Base-by-base conservation (phyloP, 805 yeast genomes). In the Candida stauntonica region DNA sequence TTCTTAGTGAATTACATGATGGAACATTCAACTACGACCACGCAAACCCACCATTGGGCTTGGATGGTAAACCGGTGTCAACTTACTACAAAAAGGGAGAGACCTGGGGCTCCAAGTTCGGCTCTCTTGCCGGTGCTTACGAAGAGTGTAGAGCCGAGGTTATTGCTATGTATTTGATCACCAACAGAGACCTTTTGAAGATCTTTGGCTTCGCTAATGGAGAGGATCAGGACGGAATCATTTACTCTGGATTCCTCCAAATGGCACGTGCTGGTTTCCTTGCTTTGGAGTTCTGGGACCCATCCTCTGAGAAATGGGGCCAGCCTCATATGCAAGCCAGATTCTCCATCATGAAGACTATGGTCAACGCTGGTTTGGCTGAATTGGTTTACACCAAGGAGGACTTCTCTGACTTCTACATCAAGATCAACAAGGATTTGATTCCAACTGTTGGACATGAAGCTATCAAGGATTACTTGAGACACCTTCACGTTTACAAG, bases 271-370 rank as follows among this genome's bases (percentile, higher is more conserved):
- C 95, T 5, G 96, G 96, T 42, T 66, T 87, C 35, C 55, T 83
- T 26, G 91, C 85, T 7, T 70, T 87, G 55, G 95, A 87, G 60
- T 85, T 73, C 58, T 87, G 94, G 87, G 95, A 87, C 60, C 95
- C 95, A 28, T 62, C 63, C 31, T 72, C 86, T 20, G 66, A 68
- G 42, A 86, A 86, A 63, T 87, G 96, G 95, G 96, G 96, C 21
- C 96, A 87, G 65, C 80, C 96, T 12, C 96, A 87, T 60, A 86
- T 86, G 87, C 95, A 86, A 65, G 96, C 95, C 4, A 72, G 96
- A 61, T 87, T 73, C 63, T 86, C 93, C 23, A 86, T 87, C 50
- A 70, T 85, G 72, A 85, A 84, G 64, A 73, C 81, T 12, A 79
- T 85, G 57, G 63, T 83, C 52, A 70, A 77, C 38, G 81, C 87